Base-by-base conservation (phyloP, 352 stramenopile species). In the Blastocystis sp. region DNA sequence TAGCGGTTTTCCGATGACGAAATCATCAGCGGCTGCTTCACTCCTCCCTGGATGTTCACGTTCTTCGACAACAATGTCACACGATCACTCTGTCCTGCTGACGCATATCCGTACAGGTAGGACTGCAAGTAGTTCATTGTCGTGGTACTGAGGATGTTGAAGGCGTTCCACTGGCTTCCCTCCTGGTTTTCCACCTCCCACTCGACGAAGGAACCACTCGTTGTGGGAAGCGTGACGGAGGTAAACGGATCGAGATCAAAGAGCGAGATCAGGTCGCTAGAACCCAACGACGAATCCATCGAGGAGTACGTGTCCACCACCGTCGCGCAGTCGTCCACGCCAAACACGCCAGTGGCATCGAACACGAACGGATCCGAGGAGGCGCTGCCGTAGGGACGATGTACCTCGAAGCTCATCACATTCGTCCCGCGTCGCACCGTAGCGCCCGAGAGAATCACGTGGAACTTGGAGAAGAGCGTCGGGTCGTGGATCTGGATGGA, bases 351-450 rank as follows among this genome's bases (percentile, higher is more conserved):
- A 14, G 61, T 73, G 0, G 61, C 61, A 36, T 73, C 29, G 61
- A 73, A 73, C 24, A 53, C 40, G 9, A 73, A 7, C 7, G 61
- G 61, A 4, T 73, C 61, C 6, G 61, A 14, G 6, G 61, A 32
- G 32, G 61, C 49, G 16, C 11, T 51, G 40, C 61, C 61, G 34
- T 40, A 8, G 9, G 38, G 14, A 36, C 61, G 61, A 27, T 79
- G 69, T 32, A 79, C 18, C 54, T 79, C 69, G 29, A 79, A 34
- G 1, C 40, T 44, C 21, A 79, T 11, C 49, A 79, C 69, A 27
- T 79, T 79, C 18, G 6, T n/a, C 11, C 4, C n/a, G 32, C 18
- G 18, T 32, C 21, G 24, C 6, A 36, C n/a, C 1, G 8, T n/a
- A 14, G 29, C 38, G 9, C 7, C 18, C 24, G 61, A 11, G 9